phyloP scores from a whole-genome alignment of 257 asterid species.

The Solanum microdontum region DNA sequence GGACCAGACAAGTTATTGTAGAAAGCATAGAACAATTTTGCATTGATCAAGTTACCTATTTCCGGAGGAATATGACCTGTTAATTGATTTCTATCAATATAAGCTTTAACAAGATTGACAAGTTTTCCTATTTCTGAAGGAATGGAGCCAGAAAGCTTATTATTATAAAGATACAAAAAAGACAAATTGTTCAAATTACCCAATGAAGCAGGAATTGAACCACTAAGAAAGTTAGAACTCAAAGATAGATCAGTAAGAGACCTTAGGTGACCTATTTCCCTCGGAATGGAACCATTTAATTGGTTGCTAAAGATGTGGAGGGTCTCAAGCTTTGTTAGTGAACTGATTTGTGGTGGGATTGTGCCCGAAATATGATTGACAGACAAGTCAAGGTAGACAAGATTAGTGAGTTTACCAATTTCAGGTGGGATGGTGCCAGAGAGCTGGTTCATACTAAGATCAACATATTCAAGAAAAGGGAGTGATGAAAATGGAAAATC shows the following conservation, averaged over 20 bases:
- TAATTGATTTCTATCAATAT: too few species aligned
- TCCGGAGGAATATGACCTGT: too few species aligned
- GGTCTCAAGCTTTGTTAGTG: background rate
- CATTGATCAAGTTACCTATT: too few species aligned
- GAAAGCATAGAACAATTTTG: too few species aligned
- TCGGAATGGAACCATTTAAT: background rate
- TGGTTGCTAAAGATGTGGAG: background rate
- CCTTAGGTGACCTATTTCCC: background rate
- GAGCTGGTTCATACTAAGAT: background rate
- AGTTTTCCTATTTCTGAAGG: too few species aligned
- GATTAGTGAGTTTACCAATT: background rate
- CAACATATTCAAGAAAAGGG: too few species aligned
- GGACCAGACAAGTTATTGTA: too few species aligned
- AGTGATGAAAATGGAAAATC: too few species aligned
- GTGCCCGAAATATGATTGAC: background rate
- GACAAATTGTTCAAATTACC: background rate
- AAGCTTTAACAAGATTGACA: too few species aligned
- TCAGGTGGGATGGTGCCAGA: conserved; percentile 4
- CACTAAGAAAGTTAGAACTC: background rate
- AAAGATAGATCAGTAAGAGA: background rate
- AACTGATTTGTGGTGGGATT: conserved; percentile 1
- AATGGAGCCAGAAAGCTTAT: too few species aligned
- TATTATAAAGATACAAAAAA: background rate
- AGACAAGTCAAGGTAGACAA: background rate
- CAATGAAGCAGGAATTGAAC: background rate